Evolutionary conservation across 768 basidiomycete genomes (phyloP), one percentile per base, ranked within the genome.

Genomic region (Melanogaster broomeanus): DNA sequence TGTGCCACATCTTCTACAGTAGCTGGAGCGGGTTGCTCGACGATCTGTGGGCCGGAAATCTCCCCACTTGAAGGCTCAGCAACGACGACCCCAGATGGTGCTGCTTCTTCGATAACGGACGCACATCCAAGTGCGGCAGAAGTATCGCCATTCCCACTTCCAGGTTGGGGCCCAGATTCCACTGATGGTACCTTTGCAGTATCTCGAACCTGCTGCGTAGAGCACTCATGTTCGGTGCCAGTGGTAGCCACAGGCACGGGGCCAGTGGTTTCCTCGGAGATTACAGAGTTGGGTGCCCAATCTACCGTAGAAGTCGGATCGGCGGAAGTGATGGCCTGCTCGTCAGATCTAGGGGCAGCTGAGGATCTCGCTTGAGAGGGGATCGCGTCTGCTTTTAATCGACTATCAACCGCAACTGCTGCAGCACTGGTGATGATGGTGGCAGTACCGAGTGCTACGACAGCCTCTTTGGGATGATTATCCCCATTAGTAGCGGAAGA

Each of bases 401-500:
- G 55, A 49, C 54, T 49, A 47, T 55, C 49, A 46, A 55, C 25
- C 21, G 43, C 64, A 30, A 56, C 63, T 42, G 54, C 62, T 40
- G 49, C 58, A 52, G 46, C 64, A 47, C 59, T 53, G 21, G 48
- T 63, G 47, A 57, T 61, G 39, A 62, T 61, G 15, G 58, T 58
- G 44, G 49, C 52, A 41, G 57, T 55, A 43, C 45, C 50, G 21
- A 54, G 55, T 25, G 55, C 52, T 7, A 28, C 59, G 49, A 45
- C 62, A 61, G 48, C 54, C 41, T 16, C 62, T 9, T 73, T 68
- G n/a, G 56, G 49, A 43, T 64, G 72, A 52, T 64, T 63, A 51
- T 64, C 65, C 22, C 63, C 59, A 45, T 67, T 64, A 3, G 67
- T 58, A 27, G 62, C 63, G 4, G 70, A 67, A n/a, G 45, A 24